A percentile compares a stretch with the other conserved stretches of the same genome.
Conservation (phyloP, 1,284 basidiomycete species). For the Leccinum angustisporum region DNA sequence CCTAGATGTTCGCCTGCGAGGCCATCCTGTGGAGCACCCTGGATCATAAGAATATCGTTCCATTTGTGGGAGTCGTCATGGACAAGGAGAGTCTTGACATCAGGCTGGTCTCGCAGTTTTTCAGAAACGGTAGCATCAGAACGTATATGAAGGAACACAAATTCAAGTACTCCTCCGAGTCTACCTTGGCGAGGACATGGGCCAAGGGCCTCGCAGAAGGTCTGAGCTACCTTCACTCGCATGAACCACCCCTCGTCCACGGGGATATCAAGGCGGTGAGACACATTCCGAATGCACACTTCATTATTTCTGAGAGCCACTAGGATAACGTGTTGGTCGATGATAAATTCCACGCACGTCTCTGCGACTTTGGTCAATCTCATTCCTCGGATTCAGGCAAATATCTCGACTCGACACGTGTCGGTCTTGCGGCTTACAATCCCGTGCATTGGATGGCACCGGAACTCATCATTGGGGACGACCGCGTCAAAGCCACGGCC, state of each 20-base stretch:
- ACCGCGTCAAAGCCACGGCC: constrained; percentile 15
- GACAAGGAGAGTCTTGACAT: constrained; percentile 12
- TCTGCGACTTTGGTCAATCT: constrained; percentile 40
- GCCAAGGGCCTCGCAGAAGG: constrained; percentile 32
- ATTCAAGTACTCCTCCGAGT: constrained; percentile 15
- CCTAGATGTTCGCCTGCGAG: constrained; percentile 30
- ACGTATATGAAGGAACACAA: constrained; percentile 23
- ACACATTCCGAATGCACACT: background rate
- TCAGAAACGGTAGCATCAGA: constrained; percentile 36
- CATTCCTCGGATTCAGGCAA: constrained; percentile 25
- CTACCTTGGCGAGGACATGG: constrained; percentile 24
- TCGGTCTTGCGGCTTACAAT: constrained; percentile 15
- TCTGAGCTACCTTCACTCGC: constrained; percentile 36
- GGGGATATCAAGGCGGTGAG: constrained; percentile 42
- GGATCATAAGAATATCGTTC: constrained; percentile 28
- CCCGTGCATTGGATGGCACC: constrained; percentile 32
- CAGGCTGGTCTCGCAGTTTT: constrained; percentile 40
- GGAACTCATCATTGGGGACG: constrained; percentile 21
- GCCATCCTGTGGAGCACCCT: constrained; percentile 33
- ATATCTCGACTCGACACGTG: constrained; percentile 27
- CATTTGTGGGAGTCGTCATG: constrained; percentile 26
- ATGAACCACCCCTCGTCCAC: constrained; percentile 36
- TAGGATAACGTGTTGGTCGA: constrained; percentile 38
- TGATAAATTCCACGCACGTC: constrained; percentile 25
- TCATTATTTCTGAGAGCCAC: constrained; percentile 4